Conservation (phyloP, 108 stramenopile species). For the Stephanodiscus triporus region DNA sequence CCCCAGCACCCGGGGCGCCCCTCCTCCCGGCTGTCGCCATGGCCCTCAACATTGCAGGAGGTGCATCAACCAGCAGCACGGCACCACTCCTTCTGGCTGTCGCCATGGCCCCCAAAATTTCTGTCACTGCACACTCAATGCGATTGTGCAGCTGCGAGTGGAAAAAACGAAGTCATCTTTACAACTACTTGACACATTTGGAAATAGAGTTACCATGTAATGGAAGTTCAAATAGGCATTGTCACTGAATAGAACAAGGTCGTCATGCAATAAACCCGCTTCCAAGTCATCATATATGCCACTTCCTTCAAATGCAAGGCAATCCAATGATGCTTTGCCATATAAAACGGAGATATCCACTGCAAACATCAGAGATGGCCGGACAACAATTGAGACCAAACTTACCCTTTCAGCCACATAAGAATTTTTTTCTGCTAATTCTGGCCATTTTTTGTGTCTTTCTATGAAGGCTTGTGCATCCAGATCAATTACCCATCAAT, state of each 20-base stretch:
- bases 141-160: conserved; percentile 26
- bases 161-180: conserved; percentile 10
- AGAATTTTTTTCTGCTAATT: too few species aligned
- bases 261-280: conserved; percentile 14
- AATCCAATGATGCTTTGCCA: conserved; percentile 32
- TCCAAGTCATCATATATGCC: neutral
- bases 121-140: conserved; percentile 37
- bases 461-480: conserved; percentile 24
- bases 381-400: conserved; percentile 36
- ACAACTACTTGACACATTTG: neutral
- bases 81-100: too few species aligned
- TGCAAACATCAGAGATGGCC: conserved; percentile 9
- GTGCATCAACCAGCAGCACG: too few species aligned
- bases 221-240: conserved; percentile 38
- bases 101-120: too few species aligned
- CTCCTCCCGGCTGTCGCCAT: too few species aligned
- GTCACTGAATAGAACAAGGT: conserved; percentile 33
- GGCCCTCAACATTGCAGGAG: too few species aligned
- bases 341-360: conserved; percentile 32
- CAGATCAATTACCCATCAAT: conserved; percentile 52
- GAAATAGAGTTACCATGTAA: conserved; percentile 44
- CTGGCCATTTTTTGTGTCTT: too few species aligned
- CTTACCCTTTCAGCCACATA: conserved; percentile 40
- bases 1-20: too few species aligned
- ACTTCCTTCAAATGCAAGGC: conserved; percentile 23